Percentiles rank a stretch among this genome's conserved stretches.
Conservation (phyloP, 768 basidiomycete genomes). For the Xanthoconium purpureum region DNA sequence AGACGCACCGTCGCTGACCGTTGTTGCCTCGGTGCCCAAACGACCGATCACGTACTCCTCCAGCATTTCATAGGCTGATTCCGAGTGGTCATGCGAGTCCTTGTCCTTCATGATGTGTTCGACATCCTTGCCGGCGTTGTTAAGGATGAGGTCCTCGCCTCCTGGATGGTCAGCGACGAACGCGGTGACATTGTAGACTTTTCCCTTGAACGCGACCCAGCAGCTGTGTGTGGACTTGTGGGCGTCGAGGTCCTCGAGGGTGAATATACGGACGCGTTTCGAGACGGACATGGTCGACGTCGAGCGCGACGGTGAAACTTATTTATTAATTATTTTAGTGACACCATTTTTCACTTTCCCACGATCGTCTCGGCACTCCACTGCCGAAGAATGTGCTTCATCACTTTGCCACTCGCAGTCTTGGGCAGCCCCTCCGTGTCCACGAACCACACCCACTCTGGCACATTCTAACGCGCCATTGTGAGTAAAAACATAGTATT, state of each 20-base stretch:
- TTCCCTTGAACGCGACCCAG: constrained; percentile 78
- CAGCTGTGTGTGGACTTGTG: constrained; percentile 65
- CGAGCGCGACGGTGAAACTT: neutral
- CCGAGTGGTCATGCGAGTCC: constrained; percentile 83
- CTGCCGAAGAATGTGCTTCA: constrained; percentile 71
- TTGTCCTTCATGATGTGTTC: constrained; percentile 76
- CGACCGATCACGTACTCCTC: constrained; percentile 84
- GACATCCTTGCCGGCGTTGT: constrained; percentile 83
- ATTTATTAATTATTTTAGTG: neutral
- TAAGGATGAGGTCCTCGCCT: constrained; percentile 86
- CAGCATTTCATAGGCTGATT: constrained; percentile 88
- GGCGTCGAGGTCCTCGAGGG: constrained; percentile 64
- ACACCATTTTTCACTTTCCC: constrained; percentile 15
- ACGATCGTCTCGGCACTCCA: constrained; percentile 49
- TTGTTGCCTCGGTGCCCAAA: constrained; percentile 68
- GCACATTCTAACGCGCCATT: constrained; percentile 55
- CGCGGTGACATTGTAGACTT: constrained; percentile 84
- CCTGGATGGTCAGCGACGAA: constrained; percentile 92
- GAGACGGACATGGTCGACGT: constrained; percentile 47
- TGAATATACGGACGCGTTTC: constrained; percentile 70
- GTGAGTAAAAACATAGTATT: neutral
- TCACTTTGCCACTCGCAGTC: constrained; percentile 85
- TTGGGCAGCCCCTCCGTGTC: constrained; percentile 62
- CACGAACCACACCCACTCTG: constrained; percentile 79
- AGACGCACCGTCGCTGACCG: constrained; percentile 73